Evolutionary conservation across 208 protist species (phyloP).

Genomic region (Leishmania arabica): DNA sequence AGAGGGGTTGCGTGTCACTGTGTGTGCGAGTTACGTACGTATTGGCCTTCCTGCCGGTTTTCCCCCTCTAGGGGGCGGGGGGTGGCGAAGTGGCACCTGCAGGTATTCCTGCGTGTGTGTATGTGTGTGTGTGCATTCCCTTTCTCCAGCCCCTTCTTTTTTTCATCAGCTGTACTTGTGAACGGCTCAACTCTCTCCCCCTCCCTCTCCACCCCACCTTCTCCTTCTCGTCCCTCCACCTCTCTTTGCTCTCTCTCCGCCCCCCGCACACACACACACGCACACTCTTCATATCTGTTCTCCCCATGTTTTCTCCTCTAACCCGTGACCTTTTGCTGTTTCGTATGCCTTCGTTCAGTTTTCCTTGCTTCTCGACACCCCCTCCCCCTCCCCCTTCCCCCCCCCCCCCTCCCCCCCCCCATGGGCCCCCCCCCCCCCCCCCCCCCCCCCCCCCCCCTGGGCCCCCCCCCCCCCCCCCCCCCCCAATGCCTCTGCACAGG

Average conservation of each 20-base stretch:
- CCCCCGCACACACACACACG: too few relatives aligned
- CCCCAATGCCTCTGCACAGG: not conserved
- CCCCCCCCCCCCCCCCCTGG: too few relatives aligned
- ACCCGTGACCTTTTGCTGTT: not conserved
- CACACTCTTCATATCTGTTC: not conserved
- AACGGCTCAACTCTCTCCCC: not conserved
- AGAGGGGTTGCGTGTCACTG: not conserved
- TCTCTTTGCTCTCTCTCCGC: not conserved
- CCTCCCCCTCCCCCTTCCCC: too few relatives aligned
- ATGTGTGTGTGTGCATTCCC: not conserved
- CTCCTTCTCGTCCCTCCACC: not conserved
- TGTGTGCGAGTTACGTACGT: not conserved
- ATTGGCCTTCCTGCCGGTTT: not conserved
- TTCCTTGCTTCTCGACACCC: not conserved
- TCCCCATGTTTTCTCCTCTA: not conserved
- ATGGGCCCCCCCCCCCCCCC: too few relatives aligned
- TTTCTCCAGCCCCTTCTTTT: constrained; percentile 7
- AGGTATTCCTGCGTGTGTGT: not conserved
- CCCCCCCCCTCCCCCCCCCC: too few relatives aligned
- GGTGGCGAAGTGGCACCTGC: not conserved
- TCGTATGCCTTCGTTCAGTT: not conserved
- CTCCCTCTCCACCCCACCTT: not conserved
- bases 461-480: not conserved
- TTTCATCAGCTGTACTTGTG: constrained; percentile 4
- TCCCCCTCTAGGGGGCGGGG: not conserved